Evolutionary conservation across 2,329 filamentous ascomycete genomes (phyloP), one percentile per base, ranked within the genome.

Genomic region (Trichophyton simii): DNA sequence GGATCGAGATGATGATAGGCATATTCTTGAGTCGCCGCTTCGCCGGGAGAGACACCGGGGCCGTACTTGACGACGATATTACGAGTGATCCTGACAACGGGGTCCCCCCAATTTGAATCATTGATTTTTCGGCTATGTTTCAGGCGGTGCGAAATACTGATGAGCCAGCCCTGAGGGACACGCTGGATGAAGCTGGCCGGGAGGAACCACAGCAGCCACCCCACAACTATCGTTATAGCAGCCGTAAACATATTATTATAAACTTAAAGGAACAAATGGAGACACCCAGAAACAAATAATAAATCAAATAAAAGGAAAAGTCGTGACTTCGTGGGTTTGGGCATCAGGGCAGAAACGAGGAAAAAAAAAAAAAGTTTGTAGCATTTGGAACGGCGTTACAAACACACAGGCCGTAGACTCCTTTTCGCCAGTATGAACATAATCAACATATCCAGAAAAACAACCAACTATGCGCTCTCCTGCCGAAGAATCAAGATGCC

Each of bases 1-100:
- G 42, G 60, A 57, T 68, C 50, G 22, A 66, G 31, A 36, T 64
- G 65, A 57, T 61, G 61, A 57, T 64, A 61, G 3, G 66, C 65
- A 25, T 65, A 65, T 55, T 65, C 61, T 8, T 68, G 66, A n/a
- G 66, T 68, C n/a, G 52, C 52, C 18, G 52, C 52, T 25, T 55
- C 52, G 20, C 60, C 62, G 18, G 61, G 59, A 36, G 46, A 66
- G n/a, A 69, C 59, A 4, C 60, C 62, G 18, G 60, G 42, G 36
- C 67, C 67, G 46, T 59, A 65, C 63, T 69, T 67, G 54, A 63
- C 65, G 3, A 60, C 62, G 38, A 67, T 63, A 15, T 38, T 61
- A 36, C 63, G 38, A 7, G 65, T 65, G 28, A 68, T 42, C 20
- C 38, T 22, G 42, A 66, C 7, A 7, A 65, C 61, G 20, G 44